Conservation (phyloP, 2,329 filamentous ascomycete species). For the Fusarium miscanthi region DNA sequence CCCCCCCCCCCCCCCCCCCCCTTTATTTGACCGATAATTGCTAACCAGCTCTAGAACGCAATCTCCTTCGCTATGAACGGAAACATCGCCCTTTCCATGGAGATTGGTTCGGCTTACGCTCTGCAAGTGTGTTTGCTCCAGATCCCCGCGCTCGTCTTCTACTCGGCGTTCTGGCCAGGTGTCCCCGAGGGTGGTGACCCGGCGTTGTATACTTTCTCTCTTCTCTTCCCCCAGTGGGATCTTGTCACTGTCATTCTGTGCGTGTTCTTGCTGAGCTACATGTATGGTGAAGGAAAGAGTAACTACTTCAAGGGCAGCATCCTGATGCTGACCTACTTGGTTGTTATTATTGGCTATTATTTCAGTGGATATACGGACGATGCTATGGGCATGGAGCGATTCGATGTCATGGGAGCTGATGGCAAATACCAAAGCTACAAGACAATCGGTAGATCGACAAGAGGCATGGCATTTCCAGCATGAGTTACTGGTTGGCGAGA, state of each 20-base stretch:
- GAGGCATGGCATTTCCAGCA: conserved; percentile 45
- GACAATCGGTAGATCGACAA: conserved; percentile 61
- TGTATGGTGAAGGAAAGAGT: conserved; percentile 98
- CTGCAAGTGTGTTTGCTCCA: conserved; percentile 95
- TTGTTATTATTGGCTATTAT: conserved; percentile 92
- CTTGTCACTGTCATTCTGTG: conserved; percentile 97
- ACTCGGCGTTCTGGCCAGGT: conserved; percentile 78
- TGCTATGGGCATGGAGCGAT: conserved; percentile 59
- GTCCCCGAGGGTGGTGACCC: conserved; percentile 53
- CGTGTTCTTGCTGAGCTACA: conserved; percentile 95
- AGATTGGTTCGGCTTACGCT: conserved; percentile 97
- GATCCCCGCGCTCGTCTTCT: conserved; percentile 91
- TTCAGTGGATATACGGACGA: conserved; percentile 72
- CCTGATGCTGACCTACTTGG: conserved; percentile 89
- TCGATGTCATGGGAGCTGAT: conserved; percentile 64
- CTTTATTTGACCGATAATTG: neutral
- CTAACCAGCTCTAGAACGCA: conserved; percentile 73
- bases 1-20: too few relatives aligned
- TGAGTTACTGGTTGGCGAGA: conserved; percentile 16
- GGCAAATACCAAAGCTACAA: conserved; percentile 64
- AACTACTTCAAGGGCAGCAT: conserved; percentile 99
- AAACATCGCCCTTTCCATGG: conserved; percentile 98
- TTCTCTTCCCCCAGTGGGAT: conserved; percentile 99
- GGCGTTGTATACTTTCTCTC: conserved; percentile 75
- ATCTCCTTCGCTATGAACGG: conserved; percentile 99